Percentiles rank a stretch among this genome's conserved stretches.
These are phyloP conservation scores for Aspergillus sp. DNA, from an alignment of 2,329 filamentous ascomycete genomes.

Conservation along the genomic window DNA sequence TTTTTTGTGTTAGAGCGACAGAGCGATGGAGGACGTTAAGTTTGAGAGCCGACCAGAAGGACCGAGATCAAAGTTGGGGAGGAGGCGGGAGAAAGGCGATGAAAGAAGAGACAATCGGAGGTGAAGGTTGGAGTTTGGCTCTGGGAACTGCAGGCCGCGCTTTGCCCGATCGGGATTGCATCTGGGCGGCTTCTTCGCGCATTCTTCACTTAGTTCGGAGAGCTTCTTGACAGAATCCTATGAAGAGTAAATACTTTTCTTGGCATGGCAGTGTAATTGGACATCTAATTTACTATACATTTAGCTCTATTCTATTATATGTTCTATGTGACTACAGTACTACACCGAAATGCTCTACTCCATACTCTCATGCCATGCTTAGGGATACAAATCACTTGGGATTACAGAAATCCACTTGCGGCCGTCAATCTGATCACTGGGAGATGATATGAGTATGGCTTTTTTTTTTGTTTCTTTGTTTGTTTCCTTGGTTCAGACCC, in stretches of 20 bases:
- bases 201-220: neutral
- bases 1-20: neutral
- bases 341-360: neutral
- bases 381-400: neutral
- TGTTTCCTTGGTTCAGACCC: neutral
- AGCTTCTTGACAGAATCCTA: no score
- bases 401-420: neutral
- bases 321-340: slow-evolving; percentile 5
- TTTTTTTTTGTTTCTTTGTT: slow-evolving; percentile 1
- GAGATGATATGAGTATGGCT: neutral
- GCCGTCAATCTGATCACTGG: slow-evolving; percentile 1
- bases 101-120: slow-evolving; percentile 3
- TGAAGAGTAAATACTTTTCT: neutral
- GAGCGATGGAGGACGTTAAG: neutral
- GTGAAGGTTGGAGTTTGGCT: slow-evolving; percentile 11
- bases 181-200: neutral
- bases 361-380: neutral
- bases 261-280: no score
- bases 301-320: neutral
- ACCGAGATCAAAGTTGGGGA: neutral
- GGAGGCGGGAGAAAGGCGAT: slow-evolving; percentile 1
- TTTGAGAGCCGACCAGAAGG: neutral
- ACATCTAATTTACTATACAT: neutral
- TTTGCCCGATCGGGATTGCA: slow-evolving; percentile 22
- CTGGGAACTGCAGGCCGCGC: slow-evolving; percentile 13